Evolutionary conservation across 2,329 filamentous ascomycete genomes (phyloP), one percentile per base, ranked within the genome.

Genomic region (Exophiala mesophila): DNA sequence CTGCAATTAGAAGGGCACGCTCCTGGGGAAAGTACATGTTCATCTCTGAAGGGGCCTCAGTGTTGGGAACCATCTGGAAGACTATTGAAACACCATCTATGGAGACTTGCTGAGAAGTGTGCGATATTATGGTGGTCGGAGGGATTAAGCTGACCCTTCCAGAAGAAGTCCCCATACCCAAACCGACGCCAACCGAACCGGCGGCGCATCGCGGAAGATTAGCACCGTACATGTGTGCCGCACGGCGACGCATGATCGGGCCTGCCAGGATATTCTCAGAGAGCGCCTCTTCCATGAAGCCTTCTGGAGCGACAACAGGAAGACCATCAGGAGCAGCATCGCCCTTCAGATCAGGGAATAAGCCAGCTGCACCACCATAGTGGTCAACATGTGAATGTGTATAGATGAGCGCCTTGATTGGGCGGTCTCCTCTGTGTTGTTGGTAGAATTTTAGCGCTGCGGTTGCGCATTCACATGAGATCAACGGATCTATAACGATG

Each of bases 21-120:
- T 59, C 53, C 5, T 64, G 45, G 3, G 67, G 66, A 29, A 71
- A 64, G 37, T 62, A 59, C 31, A 71, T 58, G 43, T 67, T 66
- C 45, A 71, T 57, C 50, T 70, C 67, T 0, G 65, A 54, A 0
- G 66, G 68, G 1, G 67, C 67, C 45, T 70, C 68, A 0, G 67
- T 67, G 1, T 57, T 63, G 1, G 66, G 65, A 0, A 60, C 59
- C 54, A 70, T 57, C 43, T 70, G 68, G 47, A 68, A 70, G 2
- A 60, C 49, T 10, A 71, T 60, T 15, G 53, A 38, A 1, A 70
- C 52, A 2, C 64, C 65, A 18, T 67, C 65, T 5, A 67, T 49
- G 0, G 49, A 41, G 5, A 45, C 36, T 36, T 58, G 47, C 20
- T 65, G 49, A 1, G 63, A 63, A 0, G 61, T 67, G 1, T 54